These are phyloP conservation scores for Magnaporthales sp. DNA, from an alignment of 2,329 filamentous ascomycete species.

Conservation along the genomic window DNA sequence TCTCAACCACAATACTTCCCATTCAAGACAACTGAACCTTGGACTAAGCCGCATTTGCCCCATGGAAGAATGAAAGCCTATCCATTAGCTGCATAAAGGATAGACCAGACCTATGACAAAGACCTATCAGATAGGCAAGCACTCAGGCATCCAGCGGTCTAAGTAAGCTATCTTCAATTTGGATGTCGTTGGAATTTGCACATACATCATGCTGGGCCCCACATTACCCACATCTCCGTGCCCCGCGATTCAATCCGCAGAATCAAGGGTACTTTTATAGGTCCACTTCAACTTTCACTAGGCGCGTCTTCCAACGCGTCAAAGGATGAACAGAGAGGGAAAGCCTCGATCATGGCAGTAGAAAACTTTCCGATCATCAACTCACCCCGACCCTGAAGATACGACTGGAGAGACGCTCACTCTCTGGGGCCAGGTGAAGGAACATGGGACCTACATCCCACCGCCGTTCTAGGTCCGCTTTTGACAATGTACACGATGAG, in stretches of 20 bases:
- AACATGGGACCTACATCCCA: neutral
- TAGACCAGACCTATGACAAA: no score
- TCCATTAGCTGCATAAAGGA: neutral
- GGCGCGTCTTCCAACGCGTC: neutral
- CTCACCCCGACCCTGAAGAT: neutral
- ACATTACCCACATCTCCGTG: neutral
- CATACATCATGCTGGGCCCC: neutral
- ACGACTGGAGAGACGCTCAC: neutral
- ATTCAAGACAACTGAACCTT: neutral
- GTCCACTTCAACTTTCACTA: neutral
- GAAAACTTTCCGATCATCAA: neutral
- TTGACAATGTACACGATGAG: slow-evolving; percentile 22
- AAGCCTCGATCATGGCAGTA: neutral
- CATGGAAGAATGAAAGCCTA: neutral
- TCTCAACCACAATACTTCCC: no score
- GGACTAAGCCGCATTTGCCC: neutral
- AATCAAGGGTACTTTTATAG: neutral
- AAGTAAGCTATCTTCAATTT: neutral
- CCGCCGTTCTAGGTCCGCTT: slow-evolving; percentile 2
- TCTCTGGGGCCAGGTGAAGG: neutral
- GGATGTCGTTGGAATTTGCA: neutral
- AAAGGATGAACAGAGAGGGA: neutral
- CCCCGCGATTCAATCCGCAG: neutral
- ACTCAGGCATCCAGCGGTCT: no score
- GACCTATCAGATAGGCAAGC: no score